phyloP scores from a whole-genome alignment of 306 rosid genomes.

The Abrus pulchellus region DNA sequence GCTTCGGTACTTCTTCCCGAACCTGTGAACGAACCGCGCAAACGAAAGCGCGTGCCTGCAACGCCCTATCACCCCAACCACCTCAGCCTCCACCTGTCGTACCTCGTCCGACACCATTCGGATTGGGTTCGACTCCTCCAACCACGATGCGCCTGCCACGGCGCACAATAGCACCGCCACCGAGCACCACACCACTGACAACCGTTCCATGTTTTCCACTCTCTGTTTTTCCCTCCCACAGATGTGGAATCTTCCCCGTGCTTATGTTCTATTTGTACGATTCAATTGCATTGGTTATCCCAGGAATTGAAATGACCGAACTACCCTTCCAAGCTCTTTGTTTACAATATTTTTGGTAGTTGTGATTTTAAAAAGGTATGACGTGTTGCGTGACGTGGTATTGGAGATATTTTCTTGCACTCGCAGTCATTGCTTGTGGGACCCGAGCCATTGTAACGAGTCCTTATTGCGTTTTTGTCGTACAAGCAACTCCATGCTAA shows the following conservation, averaged over 20 bases:
- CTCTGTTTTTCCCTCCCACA: background rate
- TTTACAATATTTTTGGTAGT: background rate
- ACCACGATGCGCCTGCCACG: slow-evolving; percentile 52
- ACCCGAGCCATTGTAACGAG: no score
- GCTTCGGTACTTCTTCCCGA: slow-evolving; percentile 67
- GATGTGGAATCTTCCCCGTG: background rate
- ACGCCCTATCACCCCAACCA: slow-evolving; percentile 64
- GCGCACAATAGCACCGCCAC: slow-evolving; percentile 57
- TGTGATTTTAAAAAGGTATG: no score
- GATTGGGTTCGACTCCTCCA: slow-evolving; percentile 76
- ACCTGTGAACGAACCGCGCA: slow-evolving; percentile 74
- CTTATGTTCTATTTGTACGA: background rate
- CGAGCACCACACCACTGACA: slow-evolving; percentile 34
- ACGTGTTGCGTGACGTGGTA: no score
- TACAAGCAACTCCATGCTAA: no score
- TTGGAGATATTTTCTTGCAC: no score
- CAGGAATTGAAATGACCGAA: background rate
- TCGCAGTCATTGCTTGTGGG: no score
- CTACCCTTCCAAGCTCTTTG: background rate
- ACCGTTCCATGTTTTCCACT: slow-evolving; percentile 58
- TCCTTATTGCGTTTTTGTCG: no score
- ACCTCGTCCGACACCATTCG: slow-evolving; percentile 62
- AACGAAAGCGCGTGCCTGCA: slow-evolving; percentile 61
- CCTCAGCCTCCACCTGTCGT: slow-evolving; percentile 59
- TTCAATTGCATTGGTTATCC: background rate